Evolutionary conservation across 306 rosid species (phyloP).

Genomic region (Alnus glutinosa): DNA sequence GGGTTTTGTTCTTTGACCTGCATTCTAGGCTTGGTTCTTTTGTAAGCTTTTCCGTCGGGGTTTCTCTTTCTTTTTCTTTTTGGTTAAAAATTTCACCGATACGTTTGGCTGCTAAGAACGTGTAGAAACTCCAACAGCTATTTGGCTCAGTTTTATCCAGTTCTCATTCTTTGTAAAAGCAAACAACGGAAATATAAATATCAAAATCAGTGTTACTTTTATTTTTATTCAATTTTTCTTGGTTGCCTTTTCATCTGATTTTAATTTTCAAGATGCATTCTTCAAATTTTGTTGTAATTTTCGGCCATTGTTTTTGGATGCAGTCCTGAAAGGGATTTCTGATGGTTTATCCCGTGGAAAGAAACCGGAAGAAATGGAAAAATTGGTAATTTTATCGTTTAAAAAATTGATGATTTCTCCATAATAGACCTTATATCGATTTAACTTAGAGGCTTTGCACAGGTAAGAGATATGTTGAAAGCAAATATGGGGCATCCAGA

Average conservation of each 20-base stretch:
- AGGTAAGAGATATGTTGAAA: slow-evolving; percentile 63
- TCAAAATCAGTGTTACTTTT: neutral
- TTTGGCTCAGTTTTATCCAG: neutral
- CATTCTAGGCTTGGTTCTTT: neutral
- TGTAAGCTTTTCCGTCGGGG: neutral
- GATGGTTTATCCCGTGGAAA: slow-evolving; percentile 90
- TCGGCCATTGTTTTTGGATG: slow-evolving; percentile 31
- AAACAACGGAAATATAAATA: too few species aligned
- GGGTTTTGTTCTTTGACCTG: neutral
- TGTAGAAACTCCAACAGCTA: neutral
- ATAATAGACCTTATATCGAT: slow-evolving; percentile 2
- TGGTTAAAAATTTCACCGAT: neutral
- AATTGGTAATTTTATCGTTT: slow-evolving; percentile 45
- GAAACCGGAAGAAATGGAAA: slow-evolving; percentile 78
- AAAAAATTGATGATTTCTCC: neutral
- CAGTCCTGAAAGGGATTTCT: slow-evolving; percentile 90
- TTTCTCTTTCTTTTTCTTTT: neutral
- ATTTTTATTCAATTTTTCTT: slow-evolving; percentile 10
- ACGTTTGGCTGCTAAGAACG: neutral
- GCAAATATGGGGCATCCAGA: slow-evolving; percentile 66
- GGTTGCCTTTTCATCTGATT: neutral
- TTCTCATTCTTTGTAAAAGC: neutral
- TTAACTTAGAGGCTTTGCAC: slow-evolving; percentile 24
- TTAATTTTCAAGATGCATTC: slow-evolving; percentile 12
- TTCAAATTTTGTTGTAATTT: slow-evolving; percentile 5